phyloP scores from a whole-genome alignment of 2,329 filamentous ascomycete species.

The Diaporthe sp. region DNA sequence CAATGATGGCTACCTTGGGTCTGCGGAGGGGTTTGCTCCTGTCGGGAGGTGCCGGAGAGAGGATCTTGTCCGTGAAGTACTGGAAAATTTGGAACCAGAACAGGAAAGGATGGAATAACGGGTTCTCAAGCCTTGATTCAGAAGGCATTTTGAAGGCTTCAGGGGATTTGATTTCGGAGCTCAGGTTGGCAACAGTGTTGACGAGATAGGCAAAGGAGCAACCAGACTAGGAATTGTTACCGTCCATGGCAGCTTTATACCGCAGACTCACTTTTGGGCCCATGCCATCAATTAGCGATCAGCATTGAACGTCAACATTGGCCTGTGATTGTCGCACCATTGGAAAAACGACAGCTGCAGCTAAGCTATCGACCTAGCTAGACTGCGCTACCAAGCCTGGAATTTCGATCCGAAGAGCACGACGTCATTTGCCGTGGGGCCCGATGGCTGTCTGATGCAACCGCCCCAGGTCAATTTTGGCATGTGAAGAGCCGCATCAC shows the following conservation, averaged over 20 bases:
- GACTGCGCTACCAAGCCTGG: constrained; percentile 4
- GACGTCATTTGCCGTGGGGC: constrained; percentile 28
- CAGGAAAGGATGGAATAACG: constrained; percentile 67
- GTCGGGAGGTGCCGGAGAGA: constrained; percentile 79
- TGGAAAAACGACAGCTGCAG: constrained; percentile 6
- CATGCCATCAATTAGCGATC: neutral
- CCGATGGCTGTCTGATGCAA: constrained; percentile 19
- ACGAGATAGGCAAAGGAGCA: neutral
- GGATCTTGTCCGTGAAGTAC: constrained; percentile 72
- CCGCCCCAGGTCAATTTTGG: neutral
- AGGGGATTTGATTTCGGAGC: neutral
- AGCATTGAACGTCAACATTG: neutral
- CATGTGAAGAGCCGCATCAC: constrained; percentile 29
- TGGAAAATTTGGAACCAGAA: constrained; percentile 77
- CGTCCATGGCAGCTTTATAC: constrained; percentile 10
- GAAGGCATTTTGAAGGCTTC: constrained; percentile 51
- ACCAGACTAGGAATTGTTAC: neutral
- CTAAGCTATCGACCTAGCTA: constrained; percentile 25
- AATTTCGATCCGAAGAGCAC: constrained; percentile 29
- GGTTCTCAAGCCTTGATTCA: constrained; percentile 53
- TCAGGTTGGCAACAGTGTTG: neutral
- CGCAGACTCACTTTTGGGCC: neutral
- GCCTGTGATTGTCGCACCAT: constrained; percentile 25
- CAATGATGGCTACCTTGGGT: constrained; percentile 78
- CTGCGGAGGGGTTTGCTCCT: constrained; percentile 69